phyloP scores from a whole-genome alignment of 495 filamentous ascomycete genomes.

The Glutinoglossum americanum region DNA sequence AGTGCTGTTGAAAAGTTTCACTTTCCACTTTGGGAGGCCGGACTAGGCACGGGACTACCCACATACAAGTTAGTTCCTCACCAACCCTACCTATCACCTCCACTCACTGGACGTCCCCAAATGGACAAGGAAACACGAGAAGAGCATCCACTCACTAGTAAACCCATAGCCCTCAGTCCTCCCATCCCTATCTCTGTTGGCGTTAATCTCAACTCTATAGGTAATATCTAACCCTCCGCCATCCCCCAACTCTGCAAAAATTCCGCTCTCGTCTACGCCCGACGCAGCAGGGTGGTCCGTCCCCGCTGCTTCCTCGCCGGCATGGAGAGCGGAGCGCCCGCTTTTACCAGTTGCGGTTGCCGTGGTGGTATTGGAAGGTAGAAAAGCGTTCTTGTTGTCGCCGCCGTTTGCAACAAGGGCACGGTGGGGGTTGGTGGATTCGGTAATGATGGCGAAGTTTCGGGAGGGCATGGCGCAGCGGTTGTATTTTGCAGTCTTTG shows the following conservation, averaged over 20 bases:
- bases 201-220: conserved; percentile 49
- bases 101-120: no score
- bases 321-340: conserved; percentile 39
- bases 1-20: no score
- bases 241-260: conserved; percentile 22
- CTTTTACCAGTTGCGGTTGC: conserved; percentile 23
- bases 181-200: conserved; percentile 34
- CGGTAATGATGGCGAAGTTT: conserved; percentile 71
- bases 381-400: not conserved
- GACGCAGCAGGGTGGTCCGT: conserved; percentile 40
- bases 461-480: conserved; percentile 76
- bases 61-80: not conserved
- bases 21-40: no score
- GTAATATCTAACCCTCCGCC: conserved; percentile 35
- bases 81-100: not conserved
- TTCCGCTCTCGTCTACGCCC: conserved; percentile 24
- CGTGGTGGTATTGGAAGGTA: not conserved
- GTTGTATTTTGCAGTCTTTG: conserved; percentile 48
- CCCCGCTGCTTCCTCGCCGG: conserved; percentile 42
- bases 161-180: conserved; percentile 48
- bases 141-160: conserved; percentile 12
- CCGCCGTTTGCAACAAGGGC: not conserved
- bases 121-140: not conserved
- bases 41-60: conserved; percentile 5
- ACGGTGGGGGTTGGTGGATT: conserved; percentile 15